Conservation (phyloP, 1,284 basidiomycete species). For the Ganoderma sinense region DNA sequence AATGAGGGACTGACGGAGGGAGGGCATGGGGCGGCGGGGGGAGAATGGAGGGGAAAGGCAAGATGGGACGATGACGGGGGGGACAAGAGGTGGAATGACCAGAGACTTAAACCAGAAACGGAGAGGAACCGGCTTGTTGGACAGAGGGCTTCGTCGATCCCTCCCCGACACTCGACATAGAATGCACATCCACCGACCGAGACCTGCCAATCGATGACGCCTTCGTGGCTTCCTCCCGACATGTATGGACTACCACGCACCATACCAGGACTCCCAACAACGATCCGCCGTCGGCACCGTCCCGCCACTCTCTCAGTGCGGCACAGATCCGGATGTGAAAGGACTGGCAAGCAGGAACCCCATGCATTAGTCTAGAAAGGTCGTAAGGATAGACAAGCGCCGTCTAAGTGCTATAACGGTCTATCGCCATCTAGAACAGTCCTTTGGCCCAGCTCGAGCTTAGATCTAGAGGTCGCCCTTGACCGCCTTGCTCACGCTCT, state of each 20-base stretch:
- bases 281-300: not conserved
- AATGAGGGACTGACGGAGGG: slow-evolving; percentile 30
- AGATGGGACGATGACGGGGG: slow-evolving; percentile 6
- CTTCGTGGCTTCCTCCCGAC: slow-evolving; percentile 10
- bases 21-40: slow-evolving; percentile 26
- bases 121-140: slow-evolving; percentile 24
- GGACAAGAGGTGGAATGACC: not conserved
- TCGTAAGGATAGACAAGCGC: slow-evolving; percentile 19
- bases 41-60: slow-evolving; percentile 16
- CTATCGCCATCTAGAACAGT: slow-evolving; percentile 21
- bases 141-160: slow-evolving; percentile 23
- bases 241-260: slow-evolving; percentile 19
- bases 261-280: slow-evolving; percentile 15
- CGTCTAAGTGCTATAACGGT: slow-evolving; percentile 7
- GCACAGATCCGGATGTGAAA: slow-evolving; percentile 5
- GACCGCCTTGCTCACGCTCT: slow-evolving; percentile 85
- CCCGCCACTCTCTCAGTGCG: slow-evolving; percentile 4
- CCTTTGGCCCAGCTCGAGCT: not conserved
- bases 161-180: slow-evolving; percentile 12
- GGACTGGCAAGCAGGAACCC: not conserved
- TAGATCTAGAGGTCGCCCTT: slow-evolving; percentile 70
- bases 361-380: slow-evolving; percentile 22
- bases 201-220: slow-evolving; percentile 24
- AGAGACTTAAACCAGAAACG: slow-evolving; percentile 12
- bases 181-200: slow-evolving; percentile 5